Evolutionary conservation across 495 filamentous ascomycete species (phyloP), one percentile per base, ranked within the genome.

Genomic region (Viridothelium virens): DNA sequence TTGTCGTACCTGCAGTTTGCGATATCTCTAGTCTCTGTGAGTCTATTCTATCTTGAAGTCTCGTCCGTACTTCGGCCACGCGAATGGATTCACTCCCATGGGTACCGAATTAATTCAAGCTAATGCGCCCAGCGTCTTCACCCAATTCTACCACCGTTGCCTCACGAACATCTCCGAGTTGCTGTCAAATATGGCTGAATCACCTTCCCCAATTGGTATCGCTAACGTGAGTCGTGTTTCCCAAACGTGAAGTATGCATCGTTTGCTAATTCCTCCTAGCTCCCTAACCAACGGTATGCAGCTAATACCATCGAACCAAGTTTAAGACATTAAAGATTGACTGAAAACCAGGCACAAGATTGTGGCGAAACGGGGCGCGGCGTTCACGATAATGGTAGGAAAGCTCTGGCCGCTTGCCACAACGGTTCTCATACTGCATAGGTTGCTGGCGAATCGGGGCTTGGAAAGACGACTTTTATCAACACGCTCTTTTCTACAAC

Each of bases 401-500:
- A 9, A 18, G n/a, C n/a, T 53, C n/a, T 74, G 63, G 67, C 63
- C 46, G 46, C 31, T 53, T 38, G 37, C 9, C 33, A 62, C 62
- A 6, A 16, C 5, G 11, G 1, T 53, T 53, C 48, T 53, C 11
- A 53, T n/a, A 53, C 48, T 53, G 33, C 37, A n/a, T 71, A 95
- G 91, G 91, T 97, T 80, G 94, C 96, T 82, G 94, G 94, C 79
- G 94, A 98, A 83, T 97, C 95, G 71, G 94, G 94, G 70, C 80
- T 98, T 71, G 94, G 94, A 80, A 98, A 98, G 85, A 98, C 94
- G 16, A 98, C 94, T 68, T 98, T 98, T 81, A 97, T 98, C 87
- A 98, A 98, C 87, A 98, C 94, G 63, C 85, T 98, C 41, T 98
- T 98, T 82, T 97, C 94, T 62, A 98, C 94, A 67, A 98, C 94